Conservation (phyloP, 257 asterid species). For the Nemophila menziesii region DNA sequence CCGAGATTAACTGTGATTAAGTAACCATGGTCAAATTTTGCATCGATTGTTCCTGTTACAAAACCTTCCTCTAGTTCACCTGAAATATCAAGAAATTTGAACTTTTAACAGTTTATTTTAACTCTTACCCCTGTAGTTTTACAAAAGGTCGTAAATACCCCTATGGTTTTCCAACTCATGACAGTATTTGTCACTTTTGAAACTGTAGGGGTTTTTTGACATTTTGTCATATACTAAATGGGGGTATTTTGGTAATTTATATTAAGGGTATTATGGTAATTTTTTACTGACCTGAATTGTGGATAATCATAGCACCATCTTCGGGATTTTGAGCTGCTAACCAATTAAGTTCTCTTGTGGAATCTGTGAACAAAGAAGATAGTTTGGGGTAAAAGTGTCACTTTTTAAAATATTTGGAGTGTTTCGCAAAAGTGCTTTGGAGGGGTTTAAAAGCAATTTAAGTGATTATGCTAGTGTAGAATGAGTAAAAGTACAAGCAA, state of each 20-base stretch:
- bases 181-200: no score
- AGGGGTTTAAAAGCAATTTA: no score
- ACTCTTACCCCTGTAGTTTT: no score
- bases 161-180: no score
- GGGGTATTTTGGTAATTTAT: no score
- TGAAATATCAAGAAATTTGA: constrained; percentile 20
- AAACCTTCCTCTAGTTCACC: constrained; percentile 48
- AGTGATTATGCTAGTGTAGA: constrained; percentile 1
- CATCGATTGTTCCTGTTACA: constrained; percentile 75
- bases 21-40: constrained; percentile 81
- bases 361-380: constrained; percentile 24
- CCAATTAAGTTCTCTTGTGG: constrained; percentile 23
- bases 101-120: background rate
- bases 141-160: no score
- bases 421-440: no score
- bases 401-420: no score
- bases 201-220: no score
- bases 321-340: constrained; percentile 26
- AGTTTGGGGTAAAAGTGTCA: no score
- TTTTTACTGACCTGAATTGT: constrained; percentile 38
- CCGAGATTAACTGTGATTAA: constrained; percentile 59
- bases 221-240: no score
- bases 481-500: constrained; percentile 1
- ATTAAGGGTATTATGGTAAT: no score
- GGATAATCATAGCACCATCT: constrained; percentile 32